A percentile compares a stretch with the other conserved stretches of the same genome.
Conservation (phyloP, 176 grass and related monocot species). For the Oryza meyeriana region DNA sequence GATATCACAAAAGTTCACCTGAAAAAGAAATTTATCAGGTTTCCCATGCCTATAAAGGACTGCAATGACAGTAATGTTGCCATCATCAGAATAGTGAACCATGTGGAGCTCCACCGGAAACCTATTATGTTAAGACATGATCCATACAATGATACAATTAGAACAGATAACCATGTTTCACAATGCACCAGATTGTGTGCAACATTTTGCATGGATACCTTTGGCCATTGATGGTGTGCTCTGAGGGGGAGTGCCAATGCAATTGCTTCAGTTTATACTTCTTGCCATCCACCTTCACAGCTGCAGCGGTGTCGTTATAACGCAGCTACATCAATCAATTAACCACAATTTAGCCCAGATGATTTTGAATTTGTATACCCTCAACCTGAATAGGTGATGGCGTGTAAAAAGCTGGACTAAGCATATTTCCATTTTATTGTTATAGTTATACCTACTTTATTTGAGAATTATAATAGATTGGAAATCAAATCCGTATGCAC, state of each 20-base stretch:
- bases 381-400: neutral
- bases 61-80: slow-evolving; percentile 51
- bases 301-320: slow-evolving; percentile 47
- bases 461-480: neutral
- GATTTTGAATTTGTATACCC: neutral
- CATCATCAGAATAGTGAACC: slow-evolving; percentile 59
- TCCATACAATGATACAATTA: neutral
- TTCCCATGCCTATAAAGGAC: slow-evolving; percentile 59
- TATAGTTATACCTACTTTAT: neutral
- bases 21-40: slow-evolving; percentile 57
- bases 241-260: slow-evolving; percentile 87
- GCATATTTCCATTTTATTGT: neutral
- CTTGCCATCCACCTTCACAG: slow-evolving; percentile 45
- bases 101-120: slow-evolving; percentile 77
- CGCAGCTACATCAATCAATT: slow-evolving; percentile 39
- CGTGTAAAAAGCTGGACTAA: neutral
- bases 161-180: neutral
- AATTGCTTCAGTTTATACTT: slow-evolving; percentile 58
- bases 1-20: slow-evolving; percentile 39
- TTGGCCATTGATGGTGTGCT: slow-evolving; percentile 66
- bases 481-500: neutral
- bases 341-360: neutral
- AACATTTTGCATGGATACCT: slow-evolving; percentile 36
- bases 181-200: slow-evolving; percentile 1
- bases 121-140: slow-evolving; percentile 24